Base-by-base conservation (phyloP, 495 filamentous ascomycete genomes). In the Penicillium subrubescens region DNA sequence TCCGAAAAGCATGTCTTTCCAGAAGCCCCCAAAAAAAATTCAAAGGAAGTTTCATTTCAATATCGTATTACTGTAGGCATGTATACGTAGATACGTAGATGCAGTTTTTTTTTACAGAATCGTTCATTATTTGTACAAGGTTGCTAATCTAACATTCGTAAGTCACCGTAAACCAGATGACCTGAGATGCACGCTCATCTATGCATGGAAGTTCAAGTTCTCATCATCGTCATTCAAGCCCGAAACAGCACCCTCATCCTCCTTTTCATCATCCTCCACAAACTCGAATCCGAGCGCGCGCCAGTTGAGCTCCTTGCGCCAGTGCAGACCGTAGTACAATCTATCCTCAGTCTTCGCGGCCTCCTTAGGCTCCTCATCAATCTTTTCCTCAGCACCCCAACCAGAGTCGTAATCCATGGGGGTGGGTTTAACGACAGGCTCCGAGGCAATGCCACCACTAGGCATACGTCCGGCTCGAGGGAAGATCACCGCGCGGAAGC, bases 221-320 rank as follows among this genome's bases (percentile, higher is more conserved):
- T 58, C 56, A 23, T 8, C 35, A 44, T 44, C 17, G 23, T 12
- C 56, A 31, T 41, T 8, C 12, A 5, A 15, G 15, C 14, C 25
- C 5, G 10, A 25, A 23, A 39, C 39, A 34, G 15, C 43, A 44
- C 57, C 50, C n/a, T 44, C n/a, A 1, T 35, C 34, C 19, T 61
- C 60, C 34, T 33, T 51, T 12, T 58, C 41, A 1, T 67, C 62
- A 8, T 75, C 72, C n/a, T 80, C 75, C 2, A 82, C 80, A 82
- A 89, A 96, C 70, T 96, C 88, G 86, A 93, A 99, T 17, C 88
- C 90, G 57, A 97, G 75, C 63, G 93, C 83, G 61, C 90, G 90
- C 96, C 96, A 98, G 76, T 99, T 99, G 63, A 98, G 78, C 77
- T 97, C 93, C 57, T 89, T 88, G 29, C 94, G 86, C 92, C 93